Evolutionary conservation across 768 basidiomycete genomes (phyloP).

Genomic region (Galerina marginata): DNA sequence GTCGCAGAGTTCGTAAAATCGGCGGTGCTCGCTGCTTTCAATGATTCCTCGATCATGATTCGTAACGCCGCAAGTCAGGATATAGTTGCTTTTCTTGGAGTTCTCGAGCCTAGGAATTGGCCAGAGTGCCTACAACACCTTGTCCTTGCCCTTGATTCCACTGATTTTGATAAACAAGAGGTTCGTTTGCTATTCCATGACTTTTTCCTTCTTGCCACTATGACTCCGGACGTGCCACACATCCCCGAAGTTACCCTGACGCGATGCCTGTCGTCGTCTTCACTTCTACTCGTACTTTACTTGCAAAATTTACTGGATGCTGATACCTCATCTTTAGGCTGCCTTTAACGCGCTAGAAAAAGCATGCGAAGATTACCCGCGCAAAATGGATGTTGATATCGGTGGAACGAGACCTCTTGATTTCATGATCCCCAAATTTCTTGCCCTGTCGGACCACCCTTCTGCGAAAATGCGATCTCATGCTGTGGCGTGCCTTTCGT

Average conservation of each 20-base stretch:
- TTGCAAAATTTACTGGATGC: slow-evolving; percentile 1
- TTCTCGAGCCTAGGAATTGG: slow-evolving; percentile 92
- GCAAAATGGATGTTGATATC: slow-evolving; percentile 93
- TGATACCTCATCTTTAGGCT: slow-evolving; percentile 50
- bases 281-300: neutral
- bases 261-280: neutral
- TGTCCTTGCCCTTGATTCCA: slow-evolving; percentile 77
- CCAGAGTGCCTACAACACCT: slow-evolving; percentile 91
- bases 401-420: slow-evolving; percentile 93
- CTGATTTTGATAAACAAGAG: slow-evolving; percentile 82
- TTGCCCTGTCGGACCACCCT: slow-evolving; percentile 84
- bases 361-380: slow-evolving; percentile 95
- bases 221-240: neutral
- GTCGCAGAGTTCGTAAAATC: slow-evolving; percentile 77
- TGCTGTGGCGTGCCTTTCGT: slow-evolving; percentile 92
- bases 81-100: slow-evolving; percentile 87
- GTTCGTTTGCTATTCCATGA: slow-evolving; percentile 50
- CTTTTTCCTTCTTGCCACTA: neutral
- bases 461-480: slow-evolving; percentile 90
- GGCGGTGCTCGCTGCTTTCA: slow-evolving; percentile 81
- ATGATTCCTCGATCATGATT: slow-evolving; percentile 83
- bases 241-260: too few relatives aligned
- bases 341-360: slow-evolving; percentile 95
- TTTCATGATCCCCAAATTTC: slow-evolving; percentile 96
- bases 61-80: slow-evolving; percentile 94